Percentiles rank a stretch among this genome's conserved stretches.
These are phyloP conservation scores for Chaetoceros muelleri DNA, from an alignment of 108 stramenopile species.

Conservation along the genomic window DNA sequence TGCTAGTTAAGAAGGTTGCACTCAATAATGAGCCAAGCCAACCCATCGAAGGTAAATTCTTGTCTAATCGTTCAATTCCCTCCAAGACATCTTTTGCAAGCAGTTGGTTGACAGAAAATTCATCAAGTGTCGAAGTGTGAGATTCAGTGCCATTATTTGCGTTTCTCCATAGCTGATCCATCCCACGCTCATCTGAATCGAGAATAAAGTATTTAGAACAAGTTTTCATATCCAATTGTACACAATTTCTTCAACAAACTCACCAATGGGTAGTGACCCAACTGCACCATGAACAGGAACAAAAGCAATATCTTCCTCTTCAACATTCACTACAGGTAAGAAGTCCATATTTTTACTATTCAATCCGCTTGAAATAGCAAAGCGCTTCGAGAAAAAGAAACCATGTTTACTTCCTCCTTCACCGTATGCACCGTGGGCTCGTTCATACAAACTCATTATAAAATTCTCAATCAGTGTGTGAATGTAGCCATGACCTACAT, in stretches of 20 bases:
- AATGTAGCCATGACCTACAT: constrained; percentile 76
- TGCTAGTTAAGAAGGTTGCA: constrained; percentile 61
- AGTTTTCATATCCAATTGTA: too few relatives aligned
- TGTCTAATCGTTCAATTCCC: constrained; percentile 49
- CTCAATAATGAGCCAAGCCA: constrained; percentile 78
- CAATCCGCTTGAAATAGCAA: constrained; percentile 60
- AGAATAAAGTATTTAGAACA: not conserved
- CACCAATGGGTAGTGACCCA: constrained; percentile 45
- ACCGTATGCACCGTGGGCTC: constrained; percentile 76
- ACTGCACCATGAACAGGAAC: constrained; percentile 42
- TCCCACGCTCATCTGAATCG: constrained; percentile 71
- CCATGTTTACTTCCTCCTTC: constrained; percentile 66
- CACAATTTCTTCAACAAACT: not conserved
- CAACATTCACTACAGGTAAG: constrained; percentile 69
- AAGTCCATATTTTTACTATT: constrained; percentile 77
- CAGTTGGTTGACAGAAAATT: constrained; percentile 69
- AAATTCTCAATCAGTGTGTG: constrained; percentile 55
- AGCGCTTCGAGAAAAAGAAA: constrained; percentile 58
- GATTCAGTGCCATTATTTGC: constrained; percentile 82
- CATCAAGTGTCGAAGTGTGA: constrained; percentile 71
- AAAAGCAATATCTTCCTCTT: constrained; percentile 46
- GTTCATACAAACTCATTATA: constrained; percentile 76
- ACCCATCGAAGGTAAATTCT: constrained; percentile 64
- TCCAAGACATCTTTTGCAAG: constrained; percentile 52
- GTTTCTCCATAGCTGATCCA: constrained; percentile 76